Evolutionary conservation across 2,329 filamentous ascomycete genomes (phyloP), one percentile per base, ranked within the genome.

Genomic region (Fonsecaea erecta): DNA sequence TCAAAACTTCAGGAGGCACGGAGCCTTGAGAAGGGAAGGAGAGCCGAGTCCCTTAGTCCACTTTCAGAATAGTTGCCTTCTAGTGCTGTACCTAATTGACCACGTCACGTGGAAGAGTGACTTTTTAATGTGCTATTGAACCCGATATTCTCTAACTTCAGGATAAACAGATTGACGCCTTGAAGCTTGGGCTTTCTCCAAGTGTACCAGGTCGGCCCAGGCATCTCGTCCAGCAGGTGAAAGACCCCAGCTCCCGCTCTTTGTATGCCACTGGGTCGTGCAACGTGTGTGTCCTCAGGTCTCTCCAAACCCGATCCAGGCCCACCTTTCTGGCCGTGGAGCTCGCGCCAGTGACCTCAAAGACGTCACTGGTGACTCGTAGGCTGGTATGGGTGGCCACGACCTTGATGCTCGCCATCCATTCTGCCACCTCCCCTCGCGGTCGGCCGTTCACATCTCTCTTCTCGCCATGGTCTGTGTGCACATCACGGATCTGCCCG

Each of bases 241-340:
- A 81, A 89, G 84, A 76, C 0, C 87, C 87, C 58, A 89, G 70
- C 75, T 90, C 87, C 2, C 84, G 75, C 63, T 88, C 86, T 80
- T 89, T 89, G 71, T 89, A 89, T 26, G 86, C 84, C 30, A 90
- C 86, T 0, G 87, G 87, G 74, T 90, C 88, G 75, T 90, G 87
- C 70, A 90, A 74, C 0, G 83, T 85, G 75, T 90, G 88, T 3
- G 86, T 89, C 4, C 88, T 75, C n/a, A 89, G 77, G 71, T 90
- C 87, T 52, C 87, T 80, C 86, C 86, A 90, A 74, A 87, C 90
- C 1, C 87, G 78, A 76, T 89, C 88, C 64, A 90, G 75, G 0
- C 86, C 86, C 0, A 87, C 82, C 69, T 83, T 88, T 60, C 77
- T 77, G 0, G 82, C 81, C 0, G 87, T 89, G 0, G 86, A 81